Base-by-base conservation (phyloP, 257 asterid species). In the Hygrophila difformis region DNA sequence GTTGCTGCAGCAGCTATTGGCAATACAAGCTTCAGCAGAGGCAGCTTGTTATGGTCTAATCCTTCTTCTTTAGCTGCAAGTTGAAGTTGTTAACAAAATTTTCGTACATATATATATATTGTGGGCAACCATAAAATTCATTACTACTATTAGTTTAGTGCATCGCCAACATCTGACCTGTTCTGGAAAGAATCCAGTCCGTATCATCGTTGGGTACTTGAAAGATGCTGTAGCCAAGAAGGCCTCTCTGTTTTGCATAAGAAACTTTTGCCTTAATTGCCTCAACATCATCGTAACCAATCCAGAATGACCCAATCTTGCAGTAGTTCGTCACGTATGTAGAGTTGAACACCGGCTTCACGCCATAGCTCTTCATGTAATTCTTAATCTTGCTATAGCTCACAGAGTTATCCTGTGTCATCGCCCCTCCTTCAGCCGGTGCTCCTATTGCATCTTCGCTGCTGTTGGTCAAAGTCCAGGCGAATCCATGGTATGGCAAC, bases 181-280 rank as follows among this genome's bases (percentile, higher is more conserved):
- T 66, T 39, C 11, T 51, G 16, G 84, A 67, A 35, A 75, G 79
- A 9, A 51, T 47, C 74, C 65, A 75, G 28, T 62, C 65, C 43
- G 13, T 9, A 51, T 76, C 84, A 41, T 5, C 70, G 0, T 50
- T 75, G n/a, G n/a, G n/a, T 35, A 71, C 71, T 4, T 72, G 80
- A 74, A 77, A 76, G 0, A 63, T 70, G 53, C 68, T 68, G 66
- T 72, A 72, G 13, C 87, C 87, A 16, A 68, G 82, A 44, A 78
- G 10, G 13, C 73, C 71, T n/a, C 35, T 68, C 26, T 59, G 63
- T 52, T 71, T 71, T 5, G 76, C 74, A 35, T 46, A 74, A 3
- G 53, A 8, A 66, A 62, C 82, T 49, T 78, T 78, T 0, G 65
- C 24, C 1, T 55, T 10, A 18, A 77, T 51, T 4, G 60, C 12